Conservation (phyloP, 2,329 filamentous ascomycete species). For the Colletotrichum salicis region DNA sequence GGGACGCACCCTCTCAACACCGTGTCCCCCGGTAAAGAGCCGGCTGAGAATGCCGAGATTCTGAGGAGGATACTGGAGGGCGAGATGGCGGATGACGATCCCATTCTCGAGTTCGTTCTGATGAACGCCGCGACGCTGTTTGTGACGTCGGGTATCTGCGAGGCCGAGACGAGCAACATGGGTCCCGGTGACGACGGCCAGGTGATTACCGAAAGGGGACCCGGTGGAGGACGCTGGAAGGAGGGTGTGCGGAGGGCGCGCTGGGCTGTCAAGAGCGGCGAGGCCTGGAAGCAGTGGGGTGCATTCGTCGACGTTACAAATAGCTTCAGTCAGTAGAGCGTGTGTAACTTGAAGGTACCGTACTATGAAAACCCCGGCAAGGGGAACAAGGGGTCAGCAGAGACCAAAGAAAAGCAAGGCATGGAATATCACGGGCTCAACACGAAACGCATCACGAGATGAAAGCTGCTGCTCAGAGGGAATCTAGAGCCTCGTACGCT, state of each 20-base stretch:
- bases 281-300: conserved; percentile 85
- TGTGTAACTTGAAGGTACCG: too few species aligned
- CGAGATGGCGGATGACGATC: conserved; percentile 78
- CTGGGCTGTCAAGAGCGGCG: conserved; percentile 88
- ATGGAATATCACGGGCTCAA: conserved; percentile 16
- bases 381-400: background rate
- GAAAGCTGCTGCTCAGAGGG: background rate
- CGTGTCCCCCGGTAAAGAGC: conserved; percentile 87
- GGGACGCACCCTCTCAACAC: conserved; percentile 76
- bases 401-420: background rate
- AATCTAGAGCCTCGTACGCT: conserved; percentile 29
- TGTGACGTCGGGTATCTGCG: conserved; percentile 86
- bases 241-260: conserved; percentile 88
- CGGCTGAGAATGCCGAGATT: conserved; percentile 87
- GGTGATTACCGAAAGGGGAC: conserved; percentile 84
- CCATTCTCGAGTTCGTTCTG: conserved; percentile 91
- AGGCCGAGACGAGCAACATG: conserved; percentile 83
- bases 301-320: conserved; percentile 88
- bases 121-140: conserved; percentile 93
- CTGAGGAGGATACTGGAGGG: conserved; percentile 80
- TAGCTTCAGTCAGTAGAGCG: conserved; percentile 31
- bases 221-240: conserved; percentile 91
- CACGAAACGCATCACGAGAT: background rate
- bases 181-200: conserved; percentile 82
- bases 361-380: background rate